These are phyloP conservation scores for Debaryomyces maramus DNA, from an alignment of 805 yeast species.

Conservation along the genomic window DNA sequence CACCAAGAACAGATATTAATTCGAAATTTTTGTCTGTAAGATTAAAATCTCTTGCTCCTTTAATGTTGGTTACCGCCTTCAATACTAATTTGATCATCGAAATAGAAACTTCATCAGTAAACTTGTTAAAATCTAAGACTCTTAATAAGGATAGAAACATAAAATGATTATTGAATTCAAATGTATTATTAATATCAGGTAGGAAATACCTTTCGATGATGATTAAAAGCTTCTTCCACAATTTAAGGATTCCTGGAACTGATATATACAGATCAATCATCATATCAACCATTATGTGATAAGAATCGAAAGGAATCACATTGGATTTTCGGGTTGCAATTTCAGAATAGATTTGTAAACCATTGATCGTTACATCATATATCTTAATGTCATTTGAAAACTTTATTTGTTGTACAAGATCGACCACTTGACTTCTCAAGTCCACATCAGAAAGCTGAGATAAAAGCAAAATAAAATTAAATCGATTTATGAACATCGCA, in stretches of 20 bases:
- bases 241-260: slow-evolving; percentile 17
- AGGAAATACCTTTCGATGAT: slow-evolving; percentile 2
- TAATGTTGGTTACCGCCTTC: not conserved
- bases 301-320: slow-evolving; percentile 21
- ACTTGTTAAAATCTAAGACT: slow-evolving; percentile 6
- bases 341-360: slow-evolving; percentile 18
- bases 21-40: not conserved
- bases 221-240: slow-evolving; percentile 14
- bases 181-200: not conserved
- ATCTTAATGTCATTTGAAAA: slow-evolving; percentile 24
- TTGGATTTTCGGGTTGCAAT: slow-evolving; percentile 13
- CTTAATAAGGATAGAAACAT: slow-evolving; percentile 2
- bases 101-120: slow-evolving; percentile 10
- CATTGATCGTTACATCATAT: slow-evolving; percentile 22
- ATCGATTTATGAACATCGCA: slow-evolving; percentile 36
- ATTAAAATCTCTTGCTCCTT: not conserved
- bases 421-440: slow-evolving; percentile 27
- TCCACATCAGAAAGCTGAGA: slow-evolving; percentile 35
- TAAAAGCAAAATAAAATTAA: slow-evolving; percentile 36
- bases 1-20: not conserved
- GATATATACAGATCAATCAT: slow-evolving; percentile 11
- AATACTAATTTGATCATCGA: slow-evolving; percentile 2
- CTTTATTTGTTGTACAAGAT: slow-evolving; percentile 23
- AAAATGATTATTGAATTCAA: not conserved
- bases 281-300: slow-evolving; percentile 15